Conservation (phyloP, 495 filamentous ascomycete species). For the Penicillium pancosmium region DNA sequence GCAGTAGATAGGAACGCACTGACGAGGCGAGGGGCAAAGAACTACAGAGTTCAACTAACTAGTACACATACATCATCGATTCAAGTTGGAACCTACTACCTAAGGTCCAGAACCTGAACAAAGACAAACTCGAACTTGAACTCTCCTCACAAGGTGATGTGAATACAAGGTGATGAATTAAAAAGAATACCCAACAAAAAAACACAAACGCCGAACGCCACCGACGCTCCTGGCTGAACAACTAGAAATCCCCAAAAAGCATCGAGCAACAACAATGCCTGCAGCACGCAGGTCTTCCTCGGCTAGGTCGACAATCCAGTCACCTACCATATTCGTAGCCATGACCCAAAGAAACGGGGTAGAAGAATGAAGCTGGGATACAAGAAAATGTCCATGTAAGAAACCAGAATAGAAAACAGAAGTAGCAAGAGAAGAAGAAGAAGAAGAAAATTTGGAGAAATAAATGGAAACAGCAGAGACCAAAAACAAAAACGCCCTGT, state of each 20-base stretch:
- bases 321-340: neutral
- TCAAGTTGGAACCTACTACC: no score
- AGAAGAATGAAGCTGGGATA: conserved; percentile 2
- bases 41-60: no score
- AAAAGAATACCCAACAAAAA: conserved; percentile 18
- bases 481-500: conserved; percentile 26
- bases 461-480: conserved; percentile 12
- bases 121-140: neutral
- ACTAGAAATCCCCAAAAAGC: conserved; percentile 14
- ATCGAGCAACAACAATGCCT: conserved; percentile 8
- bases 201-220: conserved; percentile 20
- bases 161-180: conserved; percentile 12
- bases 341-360: neutral
- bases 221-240: conserved; percentile 43
- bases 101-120: neutral
- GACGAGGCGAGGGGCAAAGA: no score
- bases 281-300: neutral
- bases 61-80: no score
- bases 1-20: no score
- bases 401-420: neutral
- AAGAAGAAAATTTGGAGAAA: conserved; percentile 11
- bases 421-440: conserved; percentile 14
- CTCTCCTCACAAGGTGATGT: neutral
- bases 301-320: neutral
- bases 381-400: conserved; percentile 5